These are phyloP conservation scores for Paramecium pentaurelia DNA, from an alignment of 73 alveolate species.

Conservation along the genomic window DNA sequence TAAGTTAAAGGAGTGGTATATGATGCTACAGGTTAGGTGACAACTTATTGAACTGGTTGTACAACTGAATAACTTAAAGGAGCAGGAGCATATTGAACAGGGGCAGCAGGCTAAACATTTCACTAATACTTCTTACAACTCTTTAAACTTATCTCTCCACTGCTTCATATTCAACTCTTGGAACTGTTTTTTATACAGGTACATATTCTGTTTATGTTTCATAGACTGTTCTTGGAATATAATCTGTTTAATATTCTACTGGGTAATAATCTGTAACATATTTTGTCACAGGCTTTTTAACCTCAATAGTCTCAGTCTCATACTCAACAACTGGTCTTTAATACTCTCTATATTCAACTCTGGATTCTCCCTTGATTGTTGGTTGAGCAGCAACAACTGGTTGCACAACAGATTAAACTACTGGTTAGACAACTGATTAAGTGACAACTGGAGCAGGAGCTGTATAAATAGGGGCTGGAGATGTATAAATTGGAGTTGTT, in stretches of 20 bases:
- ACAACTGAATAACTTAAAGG: not conserved
- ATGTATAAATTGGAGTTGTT: not conserved
- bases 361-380: constrained; percentile 40
- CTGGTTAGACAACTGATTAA: not conserved
- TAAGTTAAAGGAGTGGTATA: constrained; percentile 38
- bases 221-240: constrained; percentile 45
- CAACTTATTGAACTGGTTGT: not conserved
- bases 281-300: constrained; percentile 11
- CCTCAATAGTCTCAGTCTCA: constrained; percentile 36
- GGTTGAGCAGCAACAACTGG: constrained; percentile 39
- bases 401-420: not conserved
- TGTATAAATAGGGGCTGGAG: constrained; percentile 20
- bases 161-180: constrained; percentile 45
- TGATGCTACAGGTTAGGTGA: not conserved
- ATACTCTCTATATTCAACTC: constrained; percentile 45
- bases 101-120: not conserved
- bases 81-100: constrained; percentile 5
- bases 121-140: not conserved
- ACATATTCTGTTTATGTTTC: constrained; percentile 47
- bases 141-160: constrained; percentile 37
- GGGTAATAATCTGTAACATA: constrained; percentile 47
- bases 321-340: constrained; percentile 34
- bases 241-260: constrained; percentile 38
- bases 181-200: constrained; percentile 33
- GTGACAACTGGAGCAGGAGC: constrained; percentile 29